Base-by-base conservation (phyloP, 306 rosid genomes). In the Albizia julibrissin region DNA sequence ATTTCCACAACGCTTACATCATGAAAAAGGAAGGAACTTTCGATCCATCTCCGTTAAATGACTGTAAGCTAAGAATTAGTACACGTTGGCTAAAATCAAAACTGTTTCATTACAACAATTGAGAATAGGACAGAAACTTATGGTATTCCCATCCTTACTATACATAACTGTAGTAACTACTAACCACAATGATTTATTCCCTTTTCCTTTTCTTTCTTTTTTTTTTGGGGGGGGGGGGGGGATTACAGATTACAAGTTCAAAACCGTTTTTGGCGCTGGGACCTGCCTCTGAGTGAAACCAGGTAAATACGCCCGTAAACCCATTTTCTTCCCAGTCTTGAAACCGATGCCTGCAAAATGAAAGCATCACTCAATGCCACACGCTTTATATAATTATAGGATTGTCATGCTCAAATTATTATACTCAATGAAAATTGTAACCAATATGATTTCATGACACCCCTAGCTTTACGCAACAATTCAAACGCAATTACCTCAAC, bases 271-370 rank as follows among this genome's bases (percentile, higher is more conserved):
- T 89, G 90, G 52, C 29, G 82, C 73, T 85, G 78, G 24, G 89
- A 79, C 78, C 86, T 82, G 72, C 90, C 82, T 82, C 81, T 78
- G 31, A 77, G 72, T 2, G 93, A 88, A 82, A 95, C 98, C 29
- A 96, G 92, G 86, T 89, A 92, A 81, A 96, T 88, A 54, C 94
- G 96, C 44, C 99, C 98, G 19, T 96, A 87, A 64, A 92, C 91
- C 99, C 99, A 92, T 74, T 88, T 87, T 85, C 97, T 91, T 49
- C 94, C 94, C 13, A 90, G 78, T 77, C 85, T 86, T 65, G 98
- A 91, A 81, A 58, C 70, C 12, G 94, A 79, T 86, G 80, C 87
- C 99, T 96, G 94, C 89, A 83, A 66, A 75, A 82, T 27, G 62
- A 79, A 22, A 64, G 52, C 42, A 46, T 21, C 81, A 22, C 16